Conservation (phyloP, 108 stramenopile species). For the Skeletonema grethae region DNA sequence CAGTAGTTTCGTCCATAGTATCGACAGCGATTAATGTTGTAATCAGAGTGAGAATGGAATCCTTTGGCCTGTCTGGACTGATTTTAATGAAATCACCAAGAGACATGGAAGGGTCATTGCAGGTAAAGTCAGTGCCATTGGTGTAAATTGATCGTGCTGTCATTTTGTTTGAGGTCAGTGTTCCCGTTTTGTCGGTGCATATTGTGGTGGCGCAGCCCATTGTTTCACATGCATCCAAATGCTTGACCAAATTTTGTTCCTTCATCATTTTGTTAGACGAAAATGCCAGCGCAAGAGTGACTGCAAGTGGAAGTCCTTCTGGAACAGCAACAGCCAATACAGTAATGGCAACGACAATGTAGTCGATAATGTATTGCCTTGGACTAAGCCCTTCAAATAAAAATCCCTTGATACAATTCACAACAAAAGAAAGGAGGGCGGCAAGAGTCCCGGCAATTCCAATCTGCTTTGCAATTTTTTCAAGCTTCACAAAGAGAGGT, state of each 20-base stretch:
- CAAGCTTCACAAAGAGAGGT: conserved; percentile 86
- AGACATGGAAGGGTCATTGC: conserved; percentile 55
- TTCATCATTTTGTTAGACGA: conserved; percentile 92
- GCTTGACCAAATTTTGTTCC: conserved; percentile 95
- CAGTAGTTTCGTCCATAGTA: conserved; percentile 87
- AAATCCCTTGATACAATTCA: conserved; percentile 83
- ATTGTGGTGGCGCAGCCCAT: conserved; percentile 99
- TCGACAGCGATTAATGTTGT: conserved; percentile 60
- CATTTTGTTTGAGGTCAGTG: conserved; percentile 97
- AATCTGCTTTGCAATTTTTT: conserved; percentile 85
- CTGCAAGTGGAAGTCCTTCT: conserved; percentile 98
- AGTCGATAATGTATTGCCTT: conserved; percentile 59
- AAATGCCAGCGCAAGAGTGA: conserved; percentile 93
- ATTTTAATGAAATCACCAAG: conserved; percentile 59
- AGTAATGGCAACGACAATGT: conserved; percentile 77
- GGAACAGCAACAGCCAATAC: conserved; percentile 98
- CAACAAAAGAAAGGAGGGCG: conserved; percentile 73
- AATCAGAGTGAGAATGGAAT: conserved; percentile 47
- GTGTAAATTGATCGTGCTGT: conserved; percentile 75
- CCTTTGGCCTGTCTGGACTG: conserved; percentile 36
- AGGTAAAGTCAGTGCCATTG: conserved; percentile 48
- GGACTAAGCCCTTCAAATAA: conserved; percentile 44
- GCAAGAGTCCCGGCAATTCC: conserved; percentile 79
- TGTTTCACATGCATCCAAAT: conserved; percentile 97
- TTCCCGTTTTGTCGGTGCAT: conserved; percentile 96